These are phyloP conservation scores for Thermochaetoides dissita DNA, from an alignment of 2,329 filamentous ascomycete species.

Conservation along the genomic window DNA sequence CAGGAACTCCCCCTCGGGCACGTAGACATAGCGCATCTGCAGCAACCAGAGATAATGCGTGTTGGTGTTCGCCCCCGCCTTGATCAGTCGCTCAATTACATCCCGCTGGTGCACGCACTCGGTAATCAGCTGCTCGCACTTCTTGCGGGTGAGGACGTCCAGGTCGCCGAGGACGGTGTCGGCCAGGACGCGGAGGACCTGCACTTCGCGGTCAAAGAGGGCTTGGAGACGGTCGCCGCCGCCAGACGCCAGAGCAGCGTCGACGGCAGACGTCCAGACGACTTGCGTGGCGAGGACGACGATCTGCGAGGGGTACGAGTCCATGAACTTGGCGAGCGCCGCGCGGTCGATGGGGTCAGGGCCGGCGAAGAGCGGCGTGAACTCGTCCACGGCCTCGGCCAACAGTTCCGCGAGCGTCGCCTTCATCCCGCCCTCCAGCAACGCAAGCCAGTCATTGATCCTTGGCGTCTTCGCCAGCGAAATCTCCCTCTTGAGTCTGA, in stretches of 20 bases:
- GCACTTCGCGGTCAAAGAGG: conserved; percentile 70
- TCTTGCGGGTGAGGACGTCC: conserved; percentile 75
- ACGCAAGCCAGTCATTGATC: conserved; percentile 97
- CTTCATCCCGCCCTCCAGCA: conserved; percentile 89
- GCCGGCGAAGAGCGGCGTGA: conserved; percentile 62
- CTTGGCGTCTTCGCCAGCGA: conserved; percentile 85
- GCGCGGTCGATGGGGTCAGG: conserved; percentile 46
- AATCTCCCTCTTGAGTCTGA: conserved; percentile 78
- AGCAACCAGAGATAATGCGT: conserved; percentile 86
- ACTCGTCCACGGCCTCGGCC: conserved; percentile 71
- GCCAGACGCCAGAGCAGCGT: conserved; percentile 52
- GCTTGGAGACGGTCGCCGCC: conserved; percentile 56
- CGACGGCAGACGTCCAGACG: conserved; percentile 82
- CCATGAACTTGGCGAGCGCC: conserved; percentile 67
- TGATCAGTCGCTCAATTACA: conserved; percentile 72
- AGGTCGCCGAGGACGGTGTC: conserved; percentile 82
- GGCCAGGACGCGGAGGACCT: conserved; percentile 73
- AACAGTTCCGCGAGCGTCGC: conserved; percentile 80
- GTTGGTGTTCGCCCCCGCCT: conserved; percentile 57
- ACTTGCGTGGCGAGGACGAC: conserved; percentile 89
- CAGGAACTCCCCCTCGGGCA: conserved; percentile 63
- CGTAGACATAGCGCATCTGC: conserved; percentile 93
- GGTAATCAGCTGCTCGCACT: conserved; percentile 96
- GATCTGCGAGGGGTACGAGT: conserved; percentile 78
- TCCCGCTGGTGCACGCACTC: conserved; percentile 98